A percentile compares a stretch with the other conserved stretches of the same genome.
Evolutionary conservation across 495 filamentous ascomycete species (phyloP).

Genomic region (Friedmanniomyces endolithicus): DNA sequence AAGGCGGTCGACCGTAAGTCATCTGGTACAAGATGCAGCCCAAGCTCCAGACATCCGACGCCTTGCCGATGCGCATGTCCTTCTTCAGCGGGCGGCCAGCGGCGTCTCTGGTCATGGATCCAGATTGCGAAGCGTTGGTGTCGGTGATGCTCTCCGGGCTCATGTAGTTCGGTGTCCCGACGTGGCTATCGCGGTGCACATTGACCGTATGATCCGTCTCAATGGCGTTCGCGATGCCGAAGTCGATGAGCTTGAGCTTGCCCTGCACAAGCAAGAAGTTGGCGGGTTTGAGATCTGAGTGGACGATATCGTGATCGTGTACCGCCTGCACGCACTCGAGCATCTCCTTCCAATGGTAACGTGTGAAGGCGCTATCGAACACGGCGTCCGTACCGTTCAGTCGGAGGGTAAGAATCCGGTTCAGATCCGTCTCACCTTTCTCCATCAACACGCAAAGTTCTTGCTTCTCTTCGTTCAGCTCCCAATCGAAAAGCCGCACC

Average conservation of each 20-base stretch:
- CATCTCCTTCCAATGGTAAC: slow-evolving; percentile 98
- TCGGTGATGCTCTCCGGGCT: slow-evolving; percentile 87
- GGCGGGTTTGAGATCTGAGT: slow-evolving; percentile 90
- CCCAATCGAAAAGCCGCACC: slow-evolving; percentile 79
- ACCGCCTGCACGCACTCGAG: slow-evolving; percentile 86
- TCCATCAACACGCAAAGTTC: slow-evolving; percentile 91
- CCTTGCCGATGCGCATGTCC: slow-evolving; percentile 90
- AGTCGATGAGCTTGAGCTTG: slow-evolving; percentile 41
- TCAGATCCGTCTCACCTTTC: slow-evolving; percentile 89
- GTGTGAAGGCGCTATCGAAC: slow-evolving; percentile 82
- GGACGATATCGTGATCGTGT: slow-evolving; percentile 79
- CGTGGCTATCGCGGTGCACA: slow-evolving; percentile 86
- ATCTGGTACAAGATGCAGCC: slow-evolving; percentile 97
- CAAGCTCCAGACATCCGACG: slow-evolving; percentile 89
- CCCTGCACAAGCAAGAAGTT: slow-evolving; percentile 43
- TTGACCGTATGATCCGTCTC: slow-evolving; percentile 86
- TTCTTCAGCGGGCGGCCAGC: slow-evolving; percentile 27
- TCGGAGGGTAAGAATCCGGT: slow-evolving; percentile 66
- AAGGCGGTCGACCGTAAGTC: slow-evolving; percentile 86
- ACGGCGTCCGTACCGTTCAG: slow-evolving; percentile 51
- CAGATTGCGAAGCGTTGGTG: slow-evolving; percentile 54
- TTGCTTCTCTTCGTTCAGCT: slow-evolving; percentile 80
- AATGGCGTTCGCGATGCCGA: slow-evolving; percentile 95
- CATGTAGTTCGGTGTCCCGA: slow-evolving; percentile 98
- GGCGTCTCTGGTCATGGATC: background rate